These are phyloP conservation scores for Fusarium incarnatum DNA, from an alignment of 2,329 filamentous ascomycete species.

Conservation along the genomic window DNA sequence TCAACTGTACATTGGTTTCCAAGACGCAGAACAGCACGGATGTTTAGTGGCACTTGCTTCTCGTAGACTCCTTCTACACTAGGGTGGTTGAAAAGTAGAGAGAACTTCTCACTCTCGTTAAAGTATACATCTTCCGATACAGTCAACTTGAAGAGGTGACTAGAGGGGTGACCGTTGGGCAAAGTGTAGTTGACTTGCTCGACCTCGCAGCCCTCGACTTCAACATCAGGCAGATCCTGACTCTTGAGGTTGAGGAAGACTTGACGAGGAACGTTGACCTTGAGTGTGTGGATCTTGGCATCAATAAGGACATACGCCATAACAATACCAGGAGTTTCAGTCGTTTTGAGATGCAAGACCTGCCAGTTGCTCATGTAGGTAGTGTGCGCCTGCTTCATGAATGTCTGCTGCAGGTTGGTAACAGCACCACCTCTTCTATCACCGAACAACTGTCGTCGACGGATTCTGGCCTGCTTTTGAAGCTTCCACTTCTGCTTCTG, in stretches of 20 bases:
- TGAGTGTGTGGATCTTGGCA: slow-evolving; percentile 87
- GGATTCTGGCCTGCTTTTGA: slow-evolving; percentile 87
- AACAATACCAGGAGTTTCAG: slow-evolving; percentile 87
- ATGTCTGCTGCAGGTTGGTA: slow-evolving; percentile 74
- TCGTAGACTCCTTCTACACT: slow-evolving; percentile 99
- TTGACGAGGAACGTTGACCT: slow-evolving; percentile 87
- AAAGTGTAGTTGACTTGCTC: slow-evolving; percentile 95
- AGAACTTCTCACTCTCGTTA: slow-evolving; percentile 84
- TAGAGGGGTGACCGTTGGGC: slow-evolving; percentile 93
- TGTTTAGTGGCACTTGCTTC: slow-evolving; percentile 86
- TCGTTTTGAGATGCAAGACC: slow-evolving; percentile 85
- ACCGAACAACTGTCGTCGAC: slow-evolving; percentile 91
- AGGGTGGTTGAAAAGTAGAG: slow-evolving; percentile 86
- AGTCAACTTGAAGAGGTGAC: slow-evolving; percentile 92
- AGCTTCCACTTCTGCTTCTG: slow-evolving; percentile 99
- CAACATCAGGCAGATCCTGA: slow-evolving; percentile 87
- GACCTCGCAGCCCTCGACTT: slow-evolving; percentile 85
- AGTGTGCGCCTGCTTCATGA: slow-evolving; percentile 91
- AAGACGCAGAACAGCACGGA: slow-evolving; percentile 87
- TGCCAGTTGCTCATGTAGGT: slow-evolving; percentile 97
- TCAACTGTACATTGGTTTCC: slow-evolving; percentile 96
- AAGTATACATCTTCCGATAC: slow-evolving; percentile 91
- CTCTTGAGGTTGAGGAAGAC: slow-evolving; percentile 93
- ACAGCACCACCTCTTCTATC: slow-evolving; percentile 71
- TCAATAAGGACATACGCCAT: slow-evolving; percentile 93